These are phyloP conservation scores for Straminergon stramineum DNA, from an alignment of 225 moss, liverwort and hornwort genomes.

Conservation along the genomic window DNA sequence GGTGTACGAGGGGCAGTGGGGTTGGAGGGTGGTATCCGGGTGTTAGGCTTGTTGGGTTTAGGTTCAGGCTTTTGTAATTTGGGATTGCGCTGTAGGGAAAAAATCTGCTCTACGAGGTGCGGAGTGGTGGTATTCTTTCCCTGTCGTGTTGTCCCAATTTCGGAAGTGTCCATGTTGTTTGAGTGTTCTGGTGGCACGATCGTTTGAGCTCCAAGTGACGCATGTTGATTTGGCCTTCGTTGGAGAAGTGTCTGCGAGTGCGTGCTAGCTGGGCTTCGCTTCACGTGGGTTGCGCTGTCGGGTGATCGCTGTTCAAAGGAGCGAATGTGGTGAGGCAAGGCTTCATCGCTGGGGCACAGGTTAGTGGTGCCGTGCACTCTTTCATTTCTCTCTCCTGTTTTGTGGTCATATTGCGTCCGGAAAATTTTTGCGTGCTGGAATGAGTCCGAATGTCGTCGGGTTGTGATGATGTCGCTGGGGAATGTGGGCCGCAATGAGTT, in stretches of 20 bases:
- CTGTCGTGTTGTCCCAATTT: not conserved
- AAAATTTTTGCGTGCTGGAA: not conserved
- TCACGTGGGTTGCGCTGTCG: not conserved
- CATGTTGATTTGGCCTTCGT: not conserved
- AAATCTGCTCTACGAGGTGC: not conserved
- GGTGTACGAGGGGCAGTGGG: too few species aligned
- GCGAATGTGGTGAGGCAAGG: constrained; percentile 10
- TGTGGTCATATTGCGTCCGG: not conserved
- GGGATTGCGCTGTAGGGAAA: not conserved
- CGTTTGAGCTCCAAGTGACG: not conserved
- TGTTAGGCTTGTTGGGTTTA: not conserved
- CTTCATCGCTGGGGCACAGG: constrained; percentile 24
- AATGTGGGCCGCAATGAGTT: not conserved
- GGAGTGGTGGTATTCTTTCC: not conserved
- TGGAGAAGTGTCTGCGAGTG: too few species aligned
- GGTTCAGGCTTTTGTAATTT: too few species aligned
- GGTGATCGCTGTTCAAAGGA: not conserved
- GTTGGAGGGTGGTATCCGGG: not conserved
- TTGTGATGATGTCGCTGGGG: not conserved
- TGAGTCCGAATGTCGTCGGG: too few species aligned
- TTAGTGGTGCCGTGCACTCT: not conserved
- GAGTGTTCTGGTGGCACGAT: not conserved
- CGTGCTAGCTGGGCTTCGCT: not conserved
- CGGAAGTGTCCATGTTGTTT: constrained; percentile 24
- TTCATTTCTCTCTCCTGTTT: not conserved